These are phyloP conservation scores for Leccinum pachyderme DNA, from an alignment of 1,284 basidiomycete species.

Conservation along the genomic window DNA sequence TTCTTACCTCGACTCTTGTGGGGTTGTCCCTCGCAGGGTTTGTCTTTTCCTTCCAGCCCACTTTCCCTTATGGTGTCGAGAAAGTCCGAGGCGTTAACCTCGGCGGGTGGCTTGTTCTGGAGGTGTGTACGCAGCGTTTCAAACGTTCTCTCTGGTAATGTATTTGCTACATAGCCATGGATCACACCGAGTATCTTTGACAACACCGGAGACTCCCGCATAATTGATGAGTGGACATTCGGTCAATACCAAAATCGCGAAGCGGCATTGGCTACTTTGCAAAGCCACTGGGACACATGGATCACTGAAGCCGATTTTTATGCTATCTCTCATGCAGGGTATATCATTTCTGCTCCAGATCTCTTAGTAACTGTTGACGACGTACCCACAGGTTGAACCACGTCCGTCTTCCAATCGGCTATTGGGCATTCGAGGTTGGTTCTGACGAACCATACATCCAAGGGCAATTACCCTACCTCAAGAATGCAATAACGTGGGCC, in stretches of 20 bases:
- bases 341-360: constrained; percentile 15
- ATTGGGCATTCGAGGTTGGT: constrained; percentile 87
- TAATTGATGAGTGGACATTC: constrained; percentile 84
- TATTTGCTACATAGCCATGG: constrained; percentile 58
- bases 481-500: constrained; percentile 79
- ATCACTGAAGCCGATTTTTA: constrained; percentile 77
- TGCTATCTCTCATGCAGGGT: constrained; percentile 75
- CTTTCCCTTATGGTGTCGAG: constrained; percentile 47
- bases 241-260: constrained; percentile 55
- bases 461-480: constrained; percentile 75
- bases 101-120: constrained; percentile 76
- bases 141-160: neutral
- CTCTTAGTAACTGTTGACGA: neutral
- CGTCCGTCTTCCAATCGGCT: constrained; percentile 86
- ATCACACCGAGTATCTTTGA: constrained; percentile 88
- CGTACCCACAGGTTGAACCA: constrained; percentile 63
- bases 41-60: constrained; percentile 35
- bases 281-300: constrained; percentile 78
- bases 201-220: constrained; percentile 58
- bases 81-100: constrained; percentile 58
- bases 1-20: constrained; percentile 17
- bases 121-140: constrained; percentile 41
- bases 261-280: constrained; percentile 49
- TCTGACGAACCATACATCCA: constrained; percentile 82
- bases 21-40: constrained; percentile 13